Evolutionary conservation across 2,329 filamentous ascomycete genomes (phyloP).

Genomic region (Periconia sp.): DNA sequence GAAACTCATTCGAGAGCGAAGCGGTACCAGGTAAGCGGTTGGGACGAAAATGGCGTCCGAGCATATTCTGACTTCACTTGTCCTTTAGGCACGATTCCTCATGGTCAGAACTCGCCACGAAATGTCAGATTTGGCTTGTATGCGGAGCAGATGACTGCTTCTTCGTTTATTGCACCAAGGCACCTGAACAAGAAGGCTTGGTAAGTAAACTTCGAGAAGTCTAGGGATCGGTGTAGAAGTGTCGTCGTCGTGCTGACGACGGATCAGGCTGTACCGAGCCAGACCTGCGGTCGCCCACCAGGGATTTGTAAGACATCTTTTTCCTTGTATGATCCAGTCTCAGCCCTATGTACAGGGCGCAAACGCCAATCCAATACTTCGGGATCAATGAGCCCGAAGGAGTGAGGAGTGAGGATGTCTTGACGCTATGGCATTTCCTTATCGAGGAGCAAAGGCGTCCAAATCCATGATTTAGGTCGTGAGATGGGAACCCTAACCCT

Average conservation of each 20-base stretch:
- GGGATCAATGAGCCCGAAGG: no score
- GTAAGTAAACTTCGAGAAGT: slow-evolving; percentile 6
- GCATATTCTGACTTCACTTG: slow-evolving; percentile 20
- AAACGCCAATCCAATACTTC: background rate
- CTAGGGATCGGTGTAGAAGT: slow-evolving; percentile 7
- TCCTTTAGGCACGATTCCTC: slow-evolving; percentile 48
- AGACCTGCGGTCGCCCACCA: slow-evolving; percentile 46
- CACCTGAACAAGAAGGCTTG: slow-evolving; percentile 43
- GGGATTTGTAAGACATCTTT: slow-evolving; percentile 40
- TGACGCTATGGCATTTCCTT: background rate
- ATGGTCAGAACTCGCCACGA: slow-evolving; percentile 52
- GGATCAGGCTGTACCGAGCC: slow-evolving; percentile 41
- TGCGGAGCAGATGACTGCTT: slow-evolving; percentile 46
- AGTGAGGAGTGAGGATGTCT: background rate
- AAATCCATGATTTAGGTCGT: background rate
- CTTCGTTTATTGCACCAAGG: slow-evolving; percentile 43
- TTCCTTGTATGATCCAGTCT: slow-evolving; percentile 6
- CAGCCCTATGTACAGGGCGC: slow-evolving; percentile 10
- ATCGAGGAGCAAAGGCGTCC: slow-evolving; percentile 1
- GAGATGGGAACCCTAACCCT: slow-evolving; percentile 5
- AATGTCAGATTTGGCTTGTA: slow-evolving; percentile 44
- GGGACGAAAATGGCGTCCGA: no score
- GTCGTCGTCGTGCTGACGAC: slow-evolving; percentile 2
- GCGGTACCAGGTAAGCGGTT: slow-evolving; percentile 47
- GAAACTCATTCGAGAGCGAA: slow-evolving; percentile 58